A percentile compares a stretch with the other conserved stretches of the same genome.
These are phyloP conservation scores for Coprinellus micaceus DNA, from an alignment of 768 basidiomycete genomes.

Conservation along the genomic window DNA sequence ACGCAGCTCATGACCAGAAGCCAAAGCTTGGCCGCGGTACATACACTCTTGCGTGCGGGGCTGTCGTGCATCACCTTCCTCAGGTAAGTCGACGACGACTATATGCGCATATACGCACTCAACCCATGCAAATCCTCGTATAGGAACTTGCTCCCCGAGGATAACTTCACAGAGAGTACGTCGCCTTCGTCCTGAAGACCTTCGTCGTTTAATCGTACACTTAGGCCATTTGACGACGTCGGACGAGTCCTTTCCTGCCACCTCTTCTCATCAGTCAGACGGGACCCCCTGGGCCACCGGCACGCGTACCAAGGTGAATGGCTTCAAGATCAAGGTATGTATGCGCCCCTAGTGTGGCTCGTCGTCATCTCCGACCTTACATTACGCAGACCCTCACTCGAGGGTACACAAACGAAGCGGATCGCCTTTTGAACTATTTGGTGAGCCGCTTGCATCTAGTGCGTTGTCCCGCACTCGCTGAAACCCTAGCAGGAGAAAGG, in stretches of 20 bases:
- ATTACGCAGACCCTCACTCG: constrained; percentile 53
- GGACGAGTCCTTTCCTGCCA: constrained; percentile 36
- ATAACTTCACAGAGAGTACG: constrained; percentile 71
- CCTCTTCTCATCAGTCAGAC: constrained; percentile 30
- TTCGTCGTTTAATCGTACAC: background rate
- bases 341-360: background rate
- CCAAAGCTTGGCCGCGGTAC: constrained; percentile 67
- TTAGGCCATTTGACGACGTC: constrained; percentile 55
- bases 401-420: constrained; percentile 79
- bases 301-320: constrained; percentile 40
- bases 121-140: background rate
- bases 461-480: too few species aligned
- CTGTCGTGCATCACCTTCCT: constrained; percentile 76
- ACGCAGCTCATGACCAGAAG: constrained; percentile 46
- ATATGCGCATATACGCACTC: background rate
- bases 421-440: constrained; percentile 77
- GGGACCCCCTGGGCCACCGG: constrained; percentile 23
- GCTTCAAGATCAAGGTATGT: constrained; percentile 65
- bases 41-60: constrained; percentile 69
- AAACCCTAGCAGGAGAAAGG: constrained; percentile 88
- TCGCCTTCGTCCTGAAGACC: background rate
- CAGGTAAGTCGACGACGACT: constrained; percentile 37
- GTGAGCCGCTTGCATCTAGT: constrained; percentile 25
- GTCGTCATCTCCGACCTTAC: background rate
- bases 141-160: constrained; percentile 74